phyloP scores from a whole-genome alignment of 352 stramenopile species.

The Phytophthora cryptogea region DNA sequence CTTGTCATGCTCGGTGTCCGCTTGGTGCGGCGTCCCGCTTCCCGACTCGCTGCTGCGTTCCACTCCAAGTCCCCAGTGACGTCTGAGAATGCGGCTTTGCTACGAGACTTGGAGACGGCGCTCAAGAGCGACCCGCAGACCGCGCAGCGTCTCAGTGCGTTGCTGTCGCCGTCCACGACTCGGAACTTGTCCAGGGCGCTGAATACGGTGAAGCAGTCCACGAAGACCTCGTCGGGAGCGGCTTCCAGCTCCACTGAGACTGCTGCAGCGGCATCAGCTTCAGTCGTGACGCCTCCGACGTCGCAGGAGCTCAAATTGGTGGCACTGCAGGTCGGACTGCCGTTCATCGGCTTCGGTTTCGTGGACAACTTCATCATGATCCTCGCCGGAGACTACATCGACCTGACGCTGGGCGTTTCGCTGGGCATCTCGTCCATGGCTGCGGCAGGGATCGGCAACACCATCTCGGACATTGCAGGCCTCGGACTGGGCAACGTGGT shows the following conservation, averaged over 20 bases:
- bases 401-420: constrained; percentile 77
- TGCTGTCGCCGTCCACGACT: constrained; percentile 55
- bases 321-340: constrained; percentile 75
- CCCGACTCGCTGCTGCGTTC: constrained; percentile 14
- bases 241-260: neutral
- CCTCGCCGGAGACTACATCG: constrained; percentile 87
- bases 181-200: constrained; percentile 58
- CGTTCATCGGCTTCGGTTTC: constrained; percentile 98
- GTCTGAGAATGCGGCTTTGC: constrained; percentile 45
- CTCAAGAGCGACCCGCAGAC: constrained; percentile 43
- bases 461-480: constrained; percentile 73
- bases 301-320: constrained; percentile 67
- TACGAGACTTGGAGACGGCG: constrained; percentile 43
- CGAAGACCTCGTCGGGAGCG: constrained; percentile 4
- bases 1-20: constrained; percentile 18
- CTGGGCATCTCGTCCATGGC: constrained; percentile 90
- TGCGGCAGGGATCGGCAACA: constrained; percentile 85
- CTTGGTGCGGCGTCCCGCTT: constrained; percentile 1
- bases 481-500: constrained; percentile 81
- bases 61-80: constrained; percentile 29
- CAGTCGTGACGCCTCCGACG: constrained; percentile 30
- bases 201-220: constrained; percentile 13
- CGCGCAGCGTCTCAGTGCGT: constrained; percentile 35
- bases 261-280: neutral
- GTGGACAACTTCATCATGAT: constrained; percentile 98